These are phyloP conservation scores for Cladosporium sp. DNA, from an alignment of 2,329 filamentous ascomycete species.

Conservation along the genomic window DNA sequence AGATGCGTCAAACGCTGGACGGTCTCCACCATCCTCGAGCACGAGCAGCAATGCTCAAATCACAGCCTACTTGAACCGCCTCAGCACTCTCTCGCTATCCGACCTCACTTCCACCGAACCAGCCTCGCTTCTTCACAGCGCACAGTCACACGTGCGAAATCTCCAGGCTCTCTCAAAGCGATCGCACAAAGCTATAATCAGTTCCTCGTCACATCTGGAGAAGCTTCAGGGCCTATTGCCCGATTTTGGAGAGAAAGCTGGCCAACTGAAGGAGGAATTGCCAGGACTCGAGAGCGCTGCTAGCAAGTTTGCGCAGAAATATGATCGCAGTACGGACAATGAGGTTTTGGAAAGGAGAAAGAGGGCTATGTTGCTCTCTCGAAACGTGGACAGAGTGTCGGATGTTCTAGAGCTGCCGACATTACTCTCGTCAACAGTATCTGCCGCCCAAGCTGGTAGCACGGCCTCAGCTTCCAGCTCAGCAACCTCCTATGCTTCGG, in stretches of 20 bases:
- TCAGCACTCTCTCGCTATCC: conserved; percentile 72
- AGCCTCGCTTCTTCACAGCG: conserved; percentile 72
- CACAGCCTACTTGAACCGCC: conserved; percentile 68
- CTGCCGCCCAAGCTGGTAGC: conserved; percentile 45
- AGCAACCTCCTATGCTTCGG: conserved; percentile 70
- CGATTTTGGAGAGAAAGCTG: conserved; percentile 59
- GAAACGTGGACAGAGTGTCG: conserved; percentile 83
- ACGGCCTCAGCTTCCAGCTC: conserved; percentile 43
- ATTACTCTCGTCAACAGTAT: conserved; percentile 75
- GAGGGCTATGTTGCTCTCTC: conserved; percentile 73
- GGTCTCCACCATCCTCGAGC: conserved; percentile 35
- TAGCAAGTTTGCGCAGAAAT: conserved; percentile 75
- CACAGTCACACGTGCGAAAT: conserved; percentile 75
- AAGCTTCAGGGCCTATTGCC: conserved; percentile 71
- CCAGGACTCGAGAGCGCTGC: conserved; percentile 76
- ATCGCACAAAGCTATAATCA: conserved; percentile 79
- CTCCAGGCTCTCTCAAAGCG: conserved; percentile 86
- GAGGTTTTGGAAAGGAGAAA: conserved; percentile 67
- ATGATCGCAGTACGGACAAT: conserved; percentile 65
- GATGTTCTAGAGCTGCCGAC: conserved; percentile 89
- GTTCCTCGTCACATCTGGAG: conserved; percentile 73
- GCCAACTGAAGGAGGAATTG: conserved; percentile 65
- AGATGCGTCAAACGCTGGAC: conserved; percentile 35
- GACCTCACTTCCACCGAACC: conserved; percentile 72
- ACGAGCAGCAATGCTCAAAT: conserved; percentile 48